Evolutionary conservation across 805 yeast genomes (phyloP).

Genomic region (Grigorovia transvaalensis): DNA sequence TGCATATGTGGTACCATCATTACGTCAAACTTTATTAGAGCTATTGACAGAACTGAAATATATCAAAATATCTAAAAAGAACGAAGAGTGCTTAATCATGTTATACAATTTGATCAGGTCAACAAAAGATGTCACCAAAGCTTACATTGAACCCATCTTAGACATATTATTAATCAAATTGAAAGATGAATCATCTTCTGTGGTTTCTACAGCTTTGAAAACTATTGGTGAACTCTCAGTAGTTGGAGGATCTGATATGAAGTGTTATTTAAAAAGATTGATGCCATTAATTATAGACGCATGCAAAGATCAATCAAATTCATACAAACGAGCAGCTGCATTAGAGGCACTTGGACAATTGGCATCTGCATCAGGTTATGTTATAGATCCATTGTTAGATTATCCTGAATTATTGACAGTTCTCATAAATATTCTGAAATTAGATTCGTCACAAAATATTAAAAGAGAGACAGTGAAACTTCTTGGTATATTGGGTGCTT

Average conservation of each 20-base stretch:
- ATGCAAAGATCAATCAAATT: constrained; percentile 80
- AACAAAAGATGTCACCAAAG: constrained; percentile 69
- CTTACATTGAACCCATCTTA: constrained; percentile 80
- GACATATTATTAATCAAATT: constrained; percentile 73
- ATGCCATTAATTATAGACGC: constrained; percentile 83
- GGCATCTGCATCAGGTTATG: constrained; percentile 84
- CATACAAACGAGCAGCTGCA: constrained; percentile 78
- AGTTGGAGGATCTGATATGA: constrained; percentile 79
- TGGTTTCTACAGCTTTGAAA: constrained; percentile 69
- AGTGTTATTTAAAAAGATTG: constrained; percentile 54
- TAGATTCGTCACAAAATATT: constrained; percentile 62
- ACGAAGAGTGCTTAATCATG: constrained; percentile 75
- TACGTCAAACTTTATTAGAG: constrained; percentile 76
- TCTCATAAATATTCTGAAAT: constrained; percentile 64
- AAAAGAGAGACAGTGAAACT: constrained; percentile 81
- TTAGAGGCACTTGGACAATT: constrained; percentile 75
- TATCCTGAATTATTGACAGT: constrained; percentile 78
- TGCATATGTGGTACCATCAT: constrained; percentile 85
- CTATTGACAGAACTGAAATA: constrained; percentile 73
- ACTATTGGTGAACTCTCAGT: constrained; percentile 81
- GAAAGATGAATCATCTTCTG: constrained; percentile 58
- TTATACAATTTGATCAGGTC: constrained; percentile 62
- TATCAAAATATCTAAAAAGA: constrained; percentile 57
- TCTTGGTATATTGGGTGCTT: constrained; percentile 84
- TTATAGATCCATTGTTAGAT: constrained; percentile 80